Evolutionary conservation across 2,329 filamentous ascomycete genomes (phyloP).

Genomic region (Volutella citrinella): DNA sequence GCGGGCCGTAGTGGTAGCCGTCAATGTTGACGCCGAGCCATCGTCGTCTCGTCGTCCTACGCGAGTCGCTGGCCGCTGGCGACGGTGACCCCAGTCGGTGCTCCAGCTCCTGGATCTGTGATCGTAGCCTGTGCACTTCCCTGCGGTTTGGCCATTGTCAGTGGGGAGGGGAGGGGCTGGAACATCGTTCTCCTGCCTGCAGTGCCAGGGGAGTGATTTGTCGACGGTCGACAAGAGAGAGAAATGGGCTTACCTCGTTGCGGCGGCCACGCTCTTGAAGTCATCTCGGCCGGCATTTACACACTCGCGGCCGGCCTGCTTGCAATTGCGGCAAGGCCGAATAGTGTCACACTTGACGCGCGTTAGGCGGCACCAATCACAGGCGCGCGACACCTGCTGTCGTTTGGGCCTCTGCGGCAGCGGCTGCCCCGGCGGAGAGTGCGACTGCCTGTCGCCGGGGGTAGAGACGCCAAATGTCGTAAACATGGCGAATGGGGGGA

Average conservation of each 20-base stretch:
- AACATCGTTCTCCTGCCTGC: too few relatives aligned
- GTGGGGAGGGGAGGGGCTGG: too few relatives aligned
- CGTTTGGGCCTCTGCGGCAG: slow-evolving; percentile 28
- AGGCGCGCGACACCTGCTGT: slow-evolving; percentile 27
- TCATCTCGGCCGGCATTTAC: slow-evolving; percentile 20
- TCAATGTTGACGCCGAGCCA: background rate
- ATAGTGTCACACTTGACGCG: slow-evolving; percentile 28
- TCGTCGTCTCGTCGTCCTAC: too few relatives aligned
- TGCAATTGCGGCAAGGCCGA: slow-evolving; percentile 25
- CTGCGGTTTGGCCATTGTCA: too few relatives aligned
- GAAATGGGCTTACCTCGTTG: slow-evolving; percentile 15
- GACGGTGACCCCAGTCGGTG: slow-evolving; percentile 9
- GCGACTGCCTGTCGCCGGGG: slow-evolving; percentile 14
- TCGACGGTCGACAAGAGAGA: too few relatives aligned
- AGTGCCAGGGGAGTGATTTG: too few relatives aligned
- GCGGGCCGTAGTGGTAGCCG: slow-evolving; percentile 18
- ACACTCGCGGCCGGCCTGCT: slow-evolving; percentile 21
- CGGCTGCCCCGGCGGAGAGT: slow-evolving; percentile 17
- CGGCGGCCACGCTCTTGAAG: slow-evolving; percentile 23
- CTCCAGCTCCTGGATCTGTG: slow-evolving; percentile 20
- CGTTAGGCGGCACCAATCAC: slow-evolving; percentile 29
- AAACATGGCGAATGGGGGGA: too few relatives aligned
- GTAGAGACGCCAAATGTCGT: slow-evolving; percentile 21
- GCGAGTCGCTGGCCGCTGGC: background rate
- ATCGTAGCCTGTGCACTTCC: slow-evolving; percentile 21